Evolutionary conservation across 129 eudicot genomes (phyloP), one percentile per base, ranked within the genome.

Genomic region (Artemisia annua): DNA sequence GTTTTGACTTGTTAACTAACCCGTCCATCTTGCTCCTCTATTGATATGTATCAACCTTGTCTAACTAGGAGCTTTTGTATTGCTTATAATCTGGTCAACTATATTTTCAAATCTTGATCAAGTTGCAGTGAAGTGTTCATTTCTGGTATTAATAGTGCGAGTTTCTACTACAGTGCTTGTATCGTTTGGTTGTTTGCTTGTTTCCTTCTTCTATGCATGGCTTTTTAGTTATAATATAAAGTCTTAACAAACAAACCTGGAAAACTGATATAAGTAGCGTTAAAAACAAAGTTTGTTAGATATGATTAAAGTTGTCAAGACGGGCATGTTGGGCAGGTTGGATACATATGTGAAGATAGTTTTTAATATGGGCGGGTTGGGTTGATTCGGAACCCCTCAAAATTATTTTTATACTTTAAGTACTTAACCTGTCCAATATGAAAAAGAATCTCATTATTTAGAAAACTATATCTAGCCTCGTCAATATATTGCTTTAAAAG

Each of bases 61-160:
- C 50, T 70, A 12, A 54, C 49, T 32, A 1, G 11, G 9, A 53
- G 17, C n/a, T 51, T 52, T 24, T 24, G 28, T 24, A 24, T 20
- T 20, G 22, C 22, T 20, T 20, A 20, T 20, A 20, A 20, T 20
- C 22, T 20, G 22, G 22, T 20, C 77, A 72, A 17, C 35, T 14
- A 17, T 56, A 26, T 70, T 46, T 70, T 70, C 50, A 46, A 30
- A n/a, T n/a, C 48, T 48, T 49, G 26, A 59, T 72, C 60, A 48
- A 63, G 19, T 61, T 63, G 32, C 2, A 46, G 57, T 58, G 17
- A 69, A 11, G n/a, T 53, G 49, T 13, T 69, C 17, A 16, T 15
- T 11, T 69, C 49, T n/a, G 35, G 30, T 26, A 26, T 54, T 54
- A 24, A 2, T 54, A 22, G 60, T 16, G 60, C 60, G 16, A 49